Conservation (phyloP, 1,284 basidiomycete species). For the Rhodotorula sp. region DNA sequence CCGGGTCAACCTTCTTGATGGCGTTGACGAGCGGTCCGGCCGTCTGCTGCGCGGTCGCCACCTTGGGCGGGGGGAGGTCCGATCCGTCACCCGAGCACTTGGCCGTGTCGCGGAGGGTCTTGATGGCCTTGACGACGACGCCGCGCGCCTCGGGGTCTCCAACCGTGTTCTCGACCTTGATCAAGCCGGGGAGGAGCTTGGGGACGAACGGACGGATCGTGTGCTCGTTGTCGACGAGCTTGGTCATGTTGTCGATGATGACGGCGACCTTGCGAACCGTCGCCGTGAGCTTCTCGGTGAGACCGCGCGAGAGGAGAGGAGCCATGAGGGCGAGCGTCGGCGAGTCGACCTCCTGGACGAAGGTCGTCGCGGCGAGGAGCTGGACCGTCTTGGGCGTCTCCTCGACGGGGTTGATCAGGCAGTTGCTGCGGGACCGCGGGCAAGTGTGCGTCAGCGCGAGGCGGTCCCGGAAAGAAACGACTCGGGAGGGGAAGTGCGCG, state of each 20-base stretch:
- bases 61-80: conserved; percentile 78
- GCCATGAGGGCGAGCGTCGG: conserved; percentile 99
- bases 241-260: conserved; percentile 97
- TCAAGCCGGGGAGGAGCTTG: conserved; percentile 86
- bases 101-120: conserved; percentile 88
- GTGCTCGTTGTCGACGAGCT: conserved; percentile 91
- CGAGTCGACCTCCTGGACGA: conserved; percentile 99
- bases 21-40: conserved; percentile 66
- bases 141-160: conserved; percentile 94
- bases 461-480: neutral
- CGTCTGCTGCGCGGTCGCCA: conserved; percentile 66
- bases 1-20: conserved; percentile 75
- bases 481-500: neutral
- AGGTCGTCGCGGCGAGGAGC: conserved; percentile 97
- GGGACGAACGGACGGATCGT: conserved; percentile 96
- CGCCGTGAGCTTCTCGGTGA: conserved; percentile 88
- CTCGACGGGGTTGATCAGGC: conserved; percentile 98
- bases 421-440: conserved; percentile 63
- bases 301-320: conserved; percentile 92
- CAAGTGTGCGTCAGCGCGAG: conserved; percentile 51
- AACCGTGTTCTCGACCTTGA: conserved; percentile 88
- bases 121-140: conserved; percentile 82
- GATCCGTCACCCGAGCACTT: conserved; percentile 85
- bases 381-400: conserved; percentile 95
- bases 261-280: conserved; percentile 97